These are phyloP conservation scores for Hymenoscyphus albidus DNA, from an alignment of 2,329 filamentous ascomycete species.

Conservation along the genomic window DNA sequence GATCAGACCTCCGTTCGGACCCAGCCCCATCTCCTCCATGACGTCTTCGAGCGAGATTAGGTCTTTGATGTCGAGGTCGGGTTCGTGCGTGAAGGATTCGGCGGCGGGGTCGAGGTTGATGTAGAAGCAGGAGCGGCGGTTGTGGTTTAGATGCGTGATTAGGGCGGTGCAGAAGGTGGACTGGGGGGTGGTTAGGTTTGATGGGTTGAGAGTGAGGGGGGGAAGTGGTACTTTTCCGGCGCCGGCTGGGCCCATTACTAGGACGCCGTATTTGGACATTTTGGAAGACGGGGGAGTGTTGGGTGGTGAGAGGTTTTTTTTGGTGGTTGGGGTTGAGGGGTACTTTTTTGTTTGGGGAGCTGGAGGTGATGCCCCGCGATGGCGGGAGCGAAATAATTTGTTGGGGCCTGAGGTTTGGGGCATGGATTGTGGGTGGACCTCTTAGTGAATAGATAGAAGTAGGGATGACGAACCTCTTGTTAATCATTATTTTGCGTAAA, in stretches of 20 bases:
- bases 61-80: conserved; percentile 93
- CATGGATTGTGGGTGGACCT: background rate
- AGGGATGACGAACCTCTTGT: too few species aligned
- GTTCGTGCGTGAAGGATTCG: conserved; percentile 85
- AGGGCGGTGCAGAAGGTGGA: conserved; percentile 93
- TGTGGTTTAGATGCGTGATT: conserved; percentile 87
- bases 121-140: conserved; percentile 92
- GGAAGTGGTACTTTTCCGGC: conserved; percentile 9
- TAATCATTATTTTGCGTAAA: too few species aligned
- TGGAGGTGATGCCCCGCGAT: background rate
- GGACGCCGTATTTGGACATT: conserved; percentile 17
- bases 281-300: background rate
- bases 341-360: background rate
- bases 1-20: conserved; percentile 88
- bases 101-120: conserved; percentile 97
- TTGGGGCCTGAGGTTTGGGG: background rate
- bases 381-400: background rate
- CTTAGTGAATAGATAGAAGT: too few species aligned
- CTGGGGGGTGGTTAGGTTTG: conserved; percentile 39
- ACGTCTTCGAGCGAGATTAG: conserved; percentile 91
- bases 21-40: conserved; percentile 90
- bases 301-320: background rate
- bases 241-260: conserved; percentile 13
- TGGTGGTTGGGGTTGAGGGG: background rate
- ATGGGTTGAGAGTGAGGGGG: conserved; percentile 8